Evolutionary conservation across 2,329 filamentous ascomycete species (phyloP).

Genomic region (Sporothrix euskadiensis): DNA sequence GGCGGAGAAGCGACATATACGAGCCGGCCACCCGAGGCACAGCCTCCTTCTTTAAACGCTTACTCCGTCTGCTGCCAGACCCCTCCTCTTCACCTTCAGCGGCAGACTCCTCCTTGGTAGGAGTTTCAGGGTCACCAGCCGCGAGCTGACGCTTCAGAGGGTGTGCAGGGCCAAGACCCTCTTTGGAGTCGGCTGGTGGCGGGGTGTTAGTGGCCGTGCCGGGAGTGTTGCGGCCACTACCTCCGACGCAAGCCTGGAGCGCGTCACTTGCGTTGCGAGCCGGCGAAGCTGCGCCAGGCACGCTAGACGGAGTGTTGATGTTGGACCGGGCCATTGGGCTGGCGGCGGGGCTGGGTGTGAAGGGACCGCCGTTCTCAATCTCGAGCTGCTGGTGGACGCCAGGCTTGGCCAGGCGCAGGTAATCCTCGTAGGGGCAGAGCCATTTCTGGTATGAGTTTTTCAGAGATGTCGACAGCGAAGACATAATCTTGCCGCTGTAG

Average conservation of each 20-base stretch:
- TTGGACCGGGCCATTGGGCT: conserved; percentile 69
- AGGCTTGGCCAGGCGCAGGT: conserved; percentile 84
- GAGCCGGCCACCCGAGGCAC: conserved; percentile 90
- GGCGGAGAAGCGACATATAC: conserved; percentile 92
- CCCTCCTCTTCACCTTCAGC: conserved; percentile 62
- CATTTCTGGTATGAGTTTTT: conserved; percentile 98
- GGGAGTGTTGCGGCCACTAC: conserved; percentile 49
- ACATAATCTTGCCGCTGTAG: conserved; percentile 99
- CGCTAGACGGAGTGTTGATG: conserved; percentile 59
- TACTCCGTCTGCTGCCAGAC: conserved; percentile 76
- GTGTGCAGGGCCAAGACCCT: conserved; percentile 59
- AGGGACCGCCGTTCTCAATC: conserved; percentile 85
- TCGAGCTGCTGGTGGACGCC: conserved; percentile 96
- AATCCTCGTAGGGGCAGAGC: conserved; percentile 96
- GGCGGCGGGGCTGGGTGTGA: conserved; percentile 71
- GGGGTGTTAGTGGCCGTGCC: conserved; percentile 44
- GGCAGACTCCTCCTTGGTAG: conserved; percentile 50
- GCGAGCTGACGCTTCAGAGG: conserved; percentile 72
- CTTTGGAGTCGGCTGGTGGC: conserved; percentile 59
- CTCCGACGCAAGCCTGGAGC: conserved; percentile 52
- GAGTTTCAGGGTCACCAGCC: conserved; percentile 56
- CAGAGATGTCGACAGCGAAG: conserved; percentile 91
- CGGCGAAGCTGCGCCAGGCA: conserved; percentile 68
- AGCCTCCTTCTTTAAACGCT: conserved; percentile 81
- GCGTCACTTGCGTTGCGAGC: conserved; percentile 58